Percentiles rank a stretch among this genome's conserved stretches.
Evolutionary conservation across 73 alveolate genomes (phyloP).

Genomic region (Paraurostyla sp.): DNA sequence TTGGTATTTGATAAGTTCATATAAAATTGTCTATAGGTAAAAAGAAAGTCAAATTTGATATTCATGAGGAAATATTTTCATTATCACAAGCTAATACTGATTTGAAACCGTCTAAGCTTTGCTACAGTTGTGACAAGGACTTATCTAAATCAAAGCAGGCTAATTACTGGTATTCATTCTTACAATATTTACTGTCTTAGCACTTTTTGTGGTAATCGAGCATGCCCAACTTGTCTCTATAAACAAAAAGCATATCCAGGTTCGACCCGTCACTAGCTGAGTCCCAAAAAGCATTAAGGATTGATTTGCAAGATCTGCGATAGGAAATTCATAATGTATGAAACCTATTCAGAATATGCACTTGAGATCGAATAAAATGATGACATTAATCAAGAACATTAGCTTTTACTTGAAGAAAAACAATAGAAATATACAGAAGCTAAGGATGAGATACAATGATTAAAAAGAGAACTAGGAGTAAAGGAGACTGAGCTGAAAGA

Average conservation of each 20-base stretch:
- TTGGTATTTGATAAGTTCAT: not conserved
- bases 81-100: not conserved
- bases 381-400: not conserved
- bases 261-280: not conserved
- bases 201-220: slow-evolving; percentile 9
- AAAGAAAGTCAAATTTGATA: slow-evolving; percentile 28
- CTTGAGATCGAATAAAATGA: slow-evolving; percentile 21
- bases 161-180: not conserved
- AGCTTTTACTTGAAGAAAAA: not conserved
- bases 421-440: not conserved
- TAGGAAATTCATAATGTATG: slow-evolving; percentile 28
- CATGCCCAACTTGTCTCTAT: slow-evolving; percentile 7
- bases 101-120: not conserved
- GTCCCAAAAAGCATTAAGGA: not conserved
- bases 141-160: not conserved
- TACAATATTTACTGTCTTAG: not conserved
- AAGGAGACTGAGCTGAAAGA: not conserved
- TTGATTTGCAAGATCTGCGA: slow-evolving; percentile 15
- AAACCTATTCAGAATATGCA: slow-evolving; percentile 22
- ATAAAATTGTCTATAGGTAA: not conserved
- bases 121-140: slow-evolving; percentile 15
- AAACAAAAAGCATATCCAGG: not conserved
- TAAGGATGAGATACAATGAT: not conserved
- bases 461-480: not conserved
- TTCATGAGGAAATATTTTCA: slow-evolving; percentile 1